Conservation (phyloP, 202 grass and related monocot genomes). For the Cymbopogon flexuosus region DNA sequence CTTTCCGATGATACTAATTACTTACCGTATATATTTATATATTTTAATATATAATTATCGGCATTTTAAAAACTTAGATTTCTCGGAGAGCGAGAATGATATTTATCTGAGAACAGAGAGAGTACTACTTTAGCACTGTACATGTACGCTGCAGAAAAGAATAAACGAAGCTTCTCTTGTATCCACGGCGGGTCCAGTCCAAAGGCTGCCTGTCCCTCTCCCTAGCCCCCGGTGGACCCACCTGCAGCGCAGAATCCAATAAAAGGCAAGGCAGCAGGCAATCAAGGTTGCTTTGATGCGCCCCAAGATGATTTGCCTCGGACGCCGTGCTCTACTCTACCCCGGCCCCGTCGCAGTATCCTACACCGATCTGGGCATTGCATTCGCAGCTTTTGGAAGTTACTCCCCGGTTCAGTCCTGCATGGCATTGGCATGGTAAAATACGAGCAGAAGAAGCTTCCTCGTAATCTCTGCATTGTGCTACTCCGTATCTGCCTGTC, state of each 20-base stretch:
- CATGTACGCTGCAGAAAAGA: too few species aligned
- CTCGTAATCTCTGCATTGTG: slow-evolving; percentile 39
- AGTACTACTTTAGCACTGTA: too few species aligned
- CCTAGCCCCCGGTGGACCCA: slow-evolving; percentile 9
- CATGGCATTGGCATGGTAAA: slow-evolving; percentile 15
- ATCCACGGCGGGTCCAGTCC: slow-evolving; percentile 30
- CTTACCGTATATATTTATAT: too few species aligned
- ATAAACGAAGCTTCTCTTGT: slow-evolving; percentile 58
- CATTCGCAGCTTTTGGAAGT: slow-evolving; percentile 41
- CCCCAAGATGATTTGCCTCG: slow-evolving; percentile 68
- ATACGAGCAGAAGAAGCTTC: slow-evolving; percentile 74
- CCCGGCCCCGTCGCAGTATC: neutral
- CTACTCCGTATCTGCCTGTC: neutral
- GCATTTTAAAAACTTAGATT: too few species aligned
- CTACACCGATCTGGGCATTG: neutral
- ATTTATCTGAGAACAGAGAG: too few species aligned
- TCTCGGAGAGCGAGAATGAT: too few species aligned
- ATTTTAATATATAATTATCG: too few species aligned
- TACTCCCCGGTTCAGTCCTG: neutral
- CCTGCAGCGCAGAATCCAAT: slow-evolving; percentile 39
- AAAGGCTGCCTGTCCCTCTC: slow-evolving; percentile 43
- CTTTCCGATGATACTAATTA: too few species aligned
- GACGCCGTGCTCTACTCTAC: slow-evolving; percentile 13
- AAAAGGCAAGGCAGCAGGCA: slow-evolving; percentile 26
- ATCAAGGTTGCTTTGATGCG: slow-evolving; percentile 40